Evolutionary conservation across 352 stramenopile genomes (phyloP).

Genomic region (Phytophthora cryptogea): DNA sequence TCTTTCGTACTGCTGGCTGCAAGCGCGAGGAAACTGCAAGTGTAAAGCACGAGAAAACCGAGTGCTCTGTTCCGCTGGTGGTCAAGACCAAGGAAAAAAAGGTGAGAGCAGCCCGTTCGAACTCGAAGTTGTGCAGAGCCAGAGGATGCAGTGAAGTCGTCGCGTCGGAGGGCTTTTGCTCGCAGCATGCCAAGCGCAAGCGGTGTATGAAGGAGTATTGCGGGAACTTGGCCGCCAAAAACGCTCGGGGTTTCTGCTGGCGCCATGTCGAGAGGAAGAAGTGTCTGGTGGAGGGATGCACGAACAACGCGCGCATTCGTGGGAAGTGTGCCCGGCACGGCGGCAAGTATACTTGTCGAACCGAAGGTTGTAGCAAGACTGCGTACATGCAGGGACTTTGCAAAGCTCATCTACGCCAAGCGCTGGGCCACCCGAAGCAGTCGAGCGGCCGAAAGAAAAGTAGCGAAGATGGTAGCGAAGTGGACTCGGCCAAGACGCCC

Average conservation of each 20-base stretch:
- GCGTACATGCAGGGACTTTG: conserved; percentile 7
- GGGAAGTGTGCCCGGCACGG: conserved; percentile 9
- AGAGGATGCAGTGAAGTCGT: conserved; percentile 2
- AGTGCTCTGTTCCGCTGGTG: background rate
- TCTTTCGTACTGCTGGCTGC: conserved; percentile 14
- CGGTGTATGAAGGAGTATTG: conserved; percentile 7
- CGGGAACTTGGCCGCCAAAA: conserved; percentile 1
- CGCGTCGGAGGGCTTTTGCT: conserved; percentile 8
- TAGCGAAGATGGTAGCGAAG: no score
- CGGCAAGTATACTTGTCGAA: conserved; percentile 3
- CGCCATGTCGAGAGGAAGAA: background rate
- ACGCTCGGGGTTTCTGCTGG: background rate
- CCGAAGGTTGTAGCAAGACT: conserved; percentile 8
- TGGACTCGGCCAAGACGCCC: background rate
- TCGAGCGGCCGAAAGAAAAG: background rate
- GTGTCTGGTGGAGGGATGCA: conserved; percentile 8
- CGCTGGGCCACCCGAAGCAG: background rate
- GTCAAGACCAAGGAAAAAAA: background rate
- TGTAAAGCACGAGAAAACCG: conserved; percentile 6
- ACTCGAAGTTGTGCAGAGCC: conserved; percentile 9
- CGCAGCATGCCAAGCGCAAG: conserved; percentile 5
- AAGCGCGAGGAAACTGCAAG: conserved; percentile 2
- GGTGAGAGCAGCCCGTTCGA: background rate
- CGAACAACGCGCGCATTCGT: background rate
- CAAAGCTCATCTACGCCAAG: background rate